These are phyloP conservation scores for Chalciporus piperatus DNA, from an alignment of 768 basidiomycete genomes.

Conservation along the genomic window DNA sequence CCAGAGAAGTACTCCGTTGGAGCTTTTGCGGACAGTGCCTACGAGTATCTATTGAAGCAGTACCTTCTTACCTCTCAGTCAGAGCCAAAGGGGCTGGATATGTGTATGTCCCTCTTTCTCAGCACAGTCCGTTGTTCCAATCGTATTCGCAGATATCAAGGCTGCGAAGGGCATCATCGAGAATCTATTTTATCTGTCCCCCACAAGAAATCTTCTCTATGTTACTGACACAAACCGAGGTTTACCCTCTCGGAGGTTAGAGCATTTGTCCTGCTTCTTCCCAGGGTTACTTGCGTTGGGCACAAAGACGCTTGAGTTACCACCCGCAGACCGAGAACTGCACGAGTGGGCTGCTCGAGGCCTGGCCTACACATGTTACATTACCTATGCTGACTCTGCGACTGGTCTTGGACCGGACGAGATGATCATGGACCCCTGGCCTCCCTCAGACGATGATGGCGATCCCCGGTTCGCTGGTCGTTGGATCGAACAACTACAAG, in stretches of 20 bases:
- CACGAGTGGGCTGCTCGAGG: slow-evolving; percentile 63
- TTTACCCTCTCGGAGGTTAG: slow-evolving; percentile 43
- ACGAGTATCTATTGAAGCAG: slow-evolving; percentile 68
- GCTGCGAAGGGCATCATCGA: slow-evolving; percentile 53
- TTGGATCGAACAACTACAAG: slow-evolving; percentile 40
- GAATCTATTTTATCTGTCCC: slow-evolving; percentile 56
- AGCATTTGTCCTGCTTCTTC: slow-evolving; percentile 71
- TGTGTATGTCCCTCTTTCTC: slow-evolving; percentile 43
- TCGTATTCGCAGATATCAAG: slow-evolving; percentile 41
- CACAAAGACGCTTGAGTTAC: slow-evolving; percentile 44
- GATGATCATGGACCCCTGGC: slow-evolving; percentile 16
- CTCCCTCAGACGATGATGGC: not conserved
- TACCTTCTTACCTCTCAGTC: slow-evolving; percentile 49
- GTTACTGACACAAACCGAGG: slow-evolving; percentile 48
- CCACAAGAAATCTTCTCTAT: slow-evolving; percentile 58
- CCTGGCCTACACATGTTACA: slow-evolving; percentile 56
- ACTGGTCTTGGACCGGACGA: slow-evolving; percentile 31
- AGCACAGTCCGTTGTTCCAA: not conserved
- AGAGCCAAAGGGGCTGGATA: slow-evolving; percentile 44
- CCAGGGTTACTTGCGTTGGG: slow-evolving; percentile 65
- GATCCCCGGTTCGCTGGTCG: slow-evolving; percentile 19
- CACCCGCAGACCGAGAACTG: slow-evolving; percentile 33
- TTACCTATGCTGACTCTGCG: slow-evolving; percentile 38
- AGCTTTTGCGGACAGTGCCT: slow-evolving; percentile 59
- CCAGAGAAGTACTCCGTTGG: slow-evolving; percentile 50